phyloP scores from a whole-genome alignment of 768 basidiomycete genomes.

The Lactarius hengduanensis region DNA sequence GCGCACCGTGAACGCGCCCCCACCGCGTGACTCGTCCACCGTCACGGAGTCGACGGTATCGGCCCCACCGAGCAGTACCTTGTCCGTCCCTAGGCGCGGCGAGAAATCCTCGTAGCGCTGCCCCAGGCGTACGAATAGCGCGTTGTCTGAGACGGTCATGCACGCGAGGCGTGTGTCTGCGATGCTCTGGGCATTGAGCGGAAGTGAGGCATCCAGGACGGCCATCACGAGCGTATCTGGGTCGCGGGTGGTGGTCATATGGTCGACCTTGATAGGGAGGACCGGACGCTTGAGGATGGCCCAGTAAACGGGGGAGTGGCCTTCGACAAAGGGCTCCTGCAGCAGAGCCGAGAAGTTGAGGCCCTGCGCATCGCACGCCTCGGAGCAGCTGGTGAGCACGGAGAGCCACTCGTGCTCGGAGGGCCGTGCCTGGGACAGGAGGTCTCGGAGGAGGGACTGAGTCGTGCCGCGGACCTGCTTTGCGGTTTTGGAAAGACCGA shows the following conservation, averaged over 20 bases:
- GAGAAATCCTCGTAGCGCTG: constrained; percentile 47
- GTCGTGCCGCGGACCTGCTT: constrained; percentile 26
- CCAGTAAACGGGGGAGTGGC: constrained; percentile 71
- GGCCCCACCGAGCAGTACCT: constrained; percentile 37
- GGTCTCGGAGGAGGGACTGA: constrained; percentile 29
- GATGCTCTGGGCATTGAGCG: constrained; percentile 43
- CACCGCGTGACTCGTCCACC: constrained; percentile 51
- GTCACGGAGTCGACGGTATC: constrained; percentile 47
- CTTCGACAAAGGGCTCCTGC: constrained; percentile 63
- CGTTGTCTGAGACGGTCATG: constrained; percentile 58
- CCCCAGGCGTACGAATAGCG: constrained; percentile 57
- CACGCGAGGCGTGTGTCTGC: constrained; percentile 69
- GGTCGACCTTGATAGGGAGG: constrained; percentile 11
- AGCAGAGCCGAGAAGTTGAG: constrained; percentile 54
- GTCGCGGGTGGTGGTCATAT: constrained; percentile 11
- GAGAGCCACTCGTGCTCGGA: constrained; percentile 33
- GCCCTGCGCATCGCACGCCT: constrained; percentile 51
- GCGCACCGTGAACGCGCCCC: constrained; percentile 53
- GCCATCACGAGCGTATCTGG: constrained; percentile 42
- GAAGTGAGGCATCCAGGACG: constrained; percentile 52
- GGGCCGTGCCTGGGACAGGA: constrained; percentile 43
- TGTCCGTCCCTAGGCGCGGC: constrained; percentile 51
- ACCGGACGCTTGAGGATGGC: constrained; percentile 58
- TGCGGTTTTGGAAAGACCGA: constrained; percentile 29
- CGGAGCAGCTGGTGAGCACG: constrained; percentile 62